A percentile compares a stretch with the other conserved stretches of the same genome.
Evolutionary conservation across 768 basidiomycete species (phyloP).

Genomic region (Mycena galopus): DNA sequence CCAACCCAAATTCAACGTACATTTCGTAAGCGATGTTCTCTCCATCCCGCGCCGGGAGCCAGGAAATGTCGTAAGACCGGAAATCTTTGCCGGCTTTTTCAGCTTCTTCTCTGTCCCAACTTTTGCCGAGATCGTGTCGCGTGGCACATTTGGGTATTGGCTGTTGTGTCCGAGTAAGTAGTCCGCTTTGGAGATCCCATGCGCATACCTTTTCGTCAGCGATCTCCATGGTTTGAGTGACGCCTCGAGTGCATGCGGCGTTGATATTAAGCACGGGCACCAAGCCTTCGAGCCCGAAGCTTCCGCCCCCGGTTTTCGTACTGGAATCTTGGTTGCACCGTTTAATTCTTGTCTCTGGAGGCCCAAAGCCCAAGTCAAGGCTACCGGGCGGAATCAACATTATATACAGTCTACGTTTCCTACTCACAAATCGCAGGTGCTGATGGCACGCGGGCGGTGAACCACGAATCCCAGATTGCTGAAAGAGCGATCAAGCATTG

Average conservation of each 20-base stretch:
- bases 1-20: neutral
- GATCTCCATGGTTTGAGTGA: neutral
- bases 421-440: slow-evolving; percentile 7
- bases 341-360: neutral
- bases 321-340: neutral
- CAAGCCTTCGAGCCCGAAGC: neutral
- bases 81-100: no score
- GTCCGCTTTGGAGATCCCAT: neutral
- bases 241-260: neutral
- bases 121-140: no score
- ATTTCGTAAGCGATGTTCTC: neutral
- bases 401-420: no score
- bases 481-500: slow-evolving; percentile 5
- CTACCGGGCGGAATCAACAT: neutral
- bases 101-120: no score
- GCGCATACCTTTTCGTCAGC: neutral
- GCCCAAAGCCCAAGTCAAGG: neutral
- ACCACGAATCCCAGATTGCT: slow-evolving; percentile 7
- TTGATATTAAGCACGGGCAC: neutral
- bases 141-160: neutral
- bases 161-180: neutral
- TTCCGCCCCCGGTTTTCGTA: neutral
- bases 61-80: no score
- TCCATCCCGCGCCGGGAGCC: neutral
- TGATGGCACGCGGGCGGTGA: neutral